Evolutionary conservation across 495 filamentous ascomycete genomes (phyloP), one percentile per base, ranked within the genome.

Genomic region (Aspergillus sclerotioniger): DNA sequence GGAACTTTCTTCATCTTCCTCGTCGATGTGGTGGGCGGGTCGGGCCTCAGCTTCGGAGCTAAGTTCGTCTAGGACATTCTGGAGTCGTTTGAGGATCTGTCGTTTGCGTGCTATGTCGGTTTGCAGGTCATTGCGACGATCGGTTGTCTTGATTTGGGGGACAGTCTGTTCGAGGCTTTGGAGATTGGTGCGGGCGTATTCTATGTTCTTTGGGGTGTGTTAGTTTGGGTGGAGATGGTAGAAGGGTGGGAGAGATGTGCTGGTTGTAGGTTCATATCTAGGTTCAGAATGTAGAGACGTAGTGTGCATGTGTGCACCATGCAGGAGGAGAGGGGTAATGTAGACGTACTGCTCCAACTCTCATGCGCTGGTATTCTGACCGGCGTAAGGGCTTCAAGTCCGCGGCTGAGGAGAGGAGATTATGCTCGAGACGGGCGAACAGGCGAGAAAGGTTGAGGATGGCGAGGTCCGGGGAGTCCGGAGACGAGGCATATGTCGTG

Each of bases 161-260:
- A 86, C 82, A 44, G 87, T 84, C 57, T 90, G 89, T 67, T 96
- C 91, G 20, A 96, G 82, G 53, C 80, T 82, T 31, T 87, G 79
- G 44, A 96, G 88, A 48, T 91, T 82, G 1, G 82, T 81, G 50
- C 86, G 86, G 8, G 92, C 92, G 67, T 91, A 86, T 67, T 89
- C 87, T 61, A 96, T 73, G 65, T 94, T 96, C 85, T 92, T 53
- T 17, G 39, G 53, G 28, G 21, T 54, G 45, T 19, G 59, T 62
- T 12, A 55, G 47, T 20, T 33, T 8, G 29, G 19, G 12, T 3
- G 5, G 28, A 15, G 7, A 17, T 8, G 21, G 19, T 53, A n/a
- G 57, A 21, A 28, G 37, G 46, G 35, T 32, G n/a, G 19, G n/a
- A n/a, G n/a, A n/a, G n/a, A n/a, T n/a, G 1, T 56, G n/a, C 6